Conservation (phyloP, 768 basidiomycete species). For the Vishniacozyma victoriae region DNA sequence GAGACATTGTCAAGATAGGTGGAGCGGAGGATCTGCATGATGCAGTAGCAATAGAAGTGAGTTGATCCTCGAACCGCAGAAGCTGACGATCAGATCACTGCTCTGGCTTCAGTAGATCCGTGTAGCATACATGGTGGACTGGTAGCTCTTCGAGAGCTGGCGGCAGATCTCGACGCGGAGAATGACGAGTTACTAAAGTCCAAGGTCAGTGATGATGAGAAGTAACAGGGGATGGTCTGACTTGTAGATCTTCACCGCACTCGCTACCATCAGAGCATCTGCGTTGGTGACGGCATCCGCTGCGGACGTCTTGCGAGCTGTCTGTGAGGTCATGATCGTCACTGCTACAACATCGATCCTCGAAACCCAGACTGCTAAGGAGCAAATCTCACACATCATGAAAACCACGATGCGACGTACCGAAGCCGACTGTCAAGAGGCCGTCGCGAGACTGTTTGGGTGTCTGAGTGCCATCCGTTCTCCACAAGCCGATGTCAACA, state of each 20-base stretch:
- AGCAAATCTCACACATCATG: constrained; percentile 51
- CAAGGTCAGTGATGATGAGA: too few species aligned
- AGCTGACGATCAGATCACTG: constrained; percentile 47
- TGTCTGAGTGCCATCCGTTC: constrained; percentile 65
- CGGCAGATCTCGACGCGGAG: too few species aligned
- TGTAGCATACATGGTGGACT: constrained; percentile 75
- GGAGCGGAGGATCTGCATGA: constrained; percentile 24
- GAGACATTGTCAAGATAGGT: constrained; percentile 61
- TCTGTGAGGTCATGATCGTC: constrained; percentile 53
- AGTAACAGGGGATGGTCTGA: too few species aligned
- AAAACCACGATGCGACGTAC: constrained; percentile 69
- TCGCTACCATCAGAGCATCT: constrained; percentile 58
- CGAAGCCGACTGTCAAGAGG: constrained; percentile 62
- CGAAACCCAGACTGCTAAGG: constrained; percentile 39
- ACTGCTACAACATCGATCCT: constrained; percentile 40
- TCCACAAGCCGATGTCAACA: constrained; percentile 59
- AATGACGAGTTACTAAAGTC: too few species aligned
- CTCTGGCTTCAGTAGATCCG: constrained; percentile 61
- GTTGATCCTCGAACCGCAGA: background rate
- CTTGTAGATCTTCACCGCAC: constrained; percentile 68
- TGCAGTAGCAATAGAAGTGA: constrained; percentile 29
- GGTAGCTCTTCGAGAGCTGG: constrained; percentile 67
- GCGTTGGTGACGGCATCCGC: constrained; percentile 62
- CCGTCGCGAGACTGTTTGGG: constrained; percentile 65
- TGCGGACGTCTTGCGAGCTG: constrained; percentile 64